Evolutionary conservation across 2,329 filamentous ascomycete genomes (phyloP).

Genomic region (Pezicula radicicola): DNA sequence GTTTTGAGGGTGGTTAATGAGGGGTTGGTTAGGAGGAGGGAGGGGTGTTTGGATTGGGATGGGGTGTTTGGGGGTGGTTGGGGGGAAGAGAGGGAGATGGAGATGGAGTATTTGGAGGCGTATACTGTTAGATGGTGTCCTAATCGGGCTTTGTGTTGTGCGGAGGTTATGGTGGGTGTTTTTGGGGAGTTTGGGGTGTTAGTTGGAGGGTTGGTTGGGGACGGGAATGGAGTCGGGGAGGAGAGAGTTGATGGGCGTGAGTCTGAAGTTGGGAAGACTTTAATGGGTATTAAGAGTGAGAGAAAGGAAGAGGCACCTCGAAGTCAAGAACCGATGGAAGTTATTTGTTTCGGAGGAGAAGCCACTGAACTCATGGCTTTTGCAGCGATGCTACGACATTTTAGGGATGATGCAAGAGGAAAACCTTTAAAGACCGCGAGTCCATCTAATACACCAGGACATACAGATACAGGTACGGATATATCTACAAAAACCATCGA

Average conservation of each 20-base stretch:
- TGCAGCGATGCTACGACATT: slow-evolving; percentile 43
- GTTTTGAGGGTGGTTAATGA: too few relatives aligned
- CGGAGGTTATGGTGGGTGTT: slow-evolving; percentile 41
- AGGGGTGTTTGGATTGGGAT: slow-evolving; percentile 78
- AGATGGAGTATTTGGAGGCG: slow-evolving; percentile 67
- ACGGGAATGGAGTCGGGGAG: neutral
- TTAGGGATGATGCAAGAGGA: slow-evolving; percentile 17
- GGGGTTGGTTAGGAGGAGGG: slow-evolving; percentile 88
- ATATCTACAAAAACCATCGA: neutral
- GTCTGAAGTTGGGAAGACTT: too few relatives aligned
- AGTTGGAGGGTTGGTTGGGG: slow-evolving; percentile 1
- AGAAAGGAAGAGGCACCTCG: too few relatives aligned
- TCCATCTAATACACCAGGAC: too few relatives aligned
- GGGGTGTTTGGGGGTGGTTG: slow-evolving; percentile 70
- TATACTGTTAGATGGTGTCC: slow-evolving; percentile 91
- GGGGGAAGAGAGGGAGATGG: too few relatives aligned
- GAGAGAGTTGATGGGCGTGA: too few relatives aligned
- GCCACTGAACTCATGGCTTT: slow-evolving; percentile 60
- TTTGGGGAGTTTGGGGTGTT: slow-evolving; percentile 2
- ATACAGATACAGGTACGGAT: neutral
- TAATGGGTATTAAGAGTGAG: too few relatives aligned
- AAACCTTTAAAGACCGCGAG: too few relatives aligned
- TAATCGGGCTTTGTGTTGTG: slow-evolving; percentile 75
- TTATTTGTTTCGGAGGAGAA: slow-evolving; percentile 33
- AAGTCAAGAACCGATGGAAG: neutral